phyloP scores from a whole-genome alignment of 2,329 filamentous ascomycete genomes.

The Didymella arachidicola region DNA sequence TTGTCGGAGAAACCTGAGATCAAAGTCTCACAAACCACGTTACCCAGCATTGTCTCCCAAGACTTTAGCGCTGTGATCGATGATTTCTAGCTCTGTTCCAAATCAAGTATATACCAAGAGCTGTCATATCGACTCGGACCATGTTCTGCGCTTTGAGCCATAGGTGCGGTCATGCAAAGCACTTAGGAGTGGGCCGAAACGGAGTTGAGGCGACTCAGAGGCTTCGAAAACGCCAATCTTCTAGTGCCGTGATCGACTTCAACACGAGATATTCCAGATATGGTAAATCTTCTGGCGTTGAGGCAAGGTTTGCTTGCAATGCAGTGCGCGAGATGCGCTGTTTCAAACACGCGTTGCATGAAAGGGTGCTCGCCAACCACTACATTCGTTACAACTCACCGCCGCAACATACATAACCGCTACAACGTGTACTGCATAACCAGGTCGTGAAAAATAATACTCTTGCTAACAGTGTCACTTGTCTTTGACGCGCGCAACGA shows the following conservation, averaged over 20 bases:
- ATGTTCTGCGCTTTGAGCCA: conserved; percentile 5
- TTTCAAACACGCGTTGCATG: conserved; percentile 9
- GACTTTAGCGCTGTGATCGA: conserved; percentile 41
- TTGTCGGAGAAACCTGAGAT: conserved; percentile 10
- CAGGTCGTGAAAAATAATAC: background rate
- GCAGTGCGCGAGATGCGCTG: conserved; percentile 4
- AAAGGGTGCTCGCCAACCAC: background rate
- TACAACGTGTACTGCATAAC: background rate
- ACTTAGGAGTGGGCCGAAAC: conserved; percentile 11
- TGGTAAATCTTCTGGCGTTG: conserved; percentile 5
- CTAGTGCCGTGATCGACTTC: conserved; percentile 29
- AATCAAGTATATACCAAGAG: conserved; percentile 33
- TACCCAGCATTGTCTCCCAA: conserved; percentile 28
- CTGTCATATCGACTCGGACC: conserved; percentile 9
- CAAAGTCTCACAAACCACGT: conserved; percentile 14
- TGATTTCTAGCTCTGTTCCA: conserved; percentile 21
- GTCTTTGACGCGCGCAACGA: background rate
- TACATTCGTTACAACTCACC: background rate
- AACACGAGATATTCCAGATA: conserved; percentile 3
- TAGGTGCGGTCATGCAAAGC: conserved; percentile 7
- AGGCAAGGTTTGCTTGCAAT: conserved; percentile 2
- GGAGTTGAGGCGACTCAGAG: conserved; percentile 10
- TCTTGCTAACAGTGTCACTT: too few relatives aligned
- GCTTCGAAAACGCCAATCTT: conserved; percentile 28
- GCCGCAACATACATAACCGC: too few relatives aligned